A percentile compares a stretch with the other conserved stretches of the same genome.
These are phyloP conservation scores for Multifurca ochricompacta DNA, from an alignment of 768 basidiomycete species.

Conservation along the genomic window DNA sequence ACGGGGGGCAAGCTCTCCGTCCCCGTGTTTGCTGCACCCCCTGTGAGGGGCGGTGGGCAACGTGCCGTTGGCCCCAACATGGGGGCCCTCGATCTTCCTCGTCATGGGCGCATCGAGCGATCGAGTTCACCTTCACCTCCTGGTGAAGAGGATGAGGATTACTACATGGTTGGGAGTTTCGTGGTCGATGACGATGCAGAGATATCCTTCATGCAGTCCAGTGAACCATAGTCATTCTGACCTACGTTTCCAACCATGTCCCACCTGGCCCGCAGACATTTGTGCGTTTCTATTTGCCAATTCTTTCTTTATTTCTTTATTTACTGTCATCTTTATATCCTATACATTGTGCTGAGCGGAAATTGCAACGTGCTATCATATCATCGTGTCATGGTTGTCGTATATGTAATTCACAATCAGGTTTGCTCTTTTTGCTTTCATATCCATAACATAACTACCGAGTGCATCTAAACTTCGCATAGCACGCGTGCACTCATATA, in stretches of 20 bases:
- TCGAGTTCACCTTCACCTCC: conserved; percentile 58
- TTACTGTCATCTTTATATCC: neutral
- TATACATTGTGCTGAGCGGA: neutral
- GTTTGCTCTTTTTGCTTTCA: neutral
- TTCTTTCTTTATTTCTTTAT: neutral
- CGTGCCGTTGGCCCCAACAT: conserved; percentile 12
- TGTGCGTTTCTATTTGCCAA: neutral
- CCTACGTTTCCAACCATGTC: too few relatives aligned
- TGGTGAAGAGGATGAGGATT: conserved; percentile 53
- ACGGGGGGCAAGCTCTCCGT: conserved; percentile 25
- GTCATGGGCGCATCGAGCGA: conserved; percentile 26
- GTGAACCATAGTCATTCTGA: conserved; percentile 15
- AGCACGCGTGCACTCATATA: neutral
- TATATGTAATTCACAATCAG: neutral
- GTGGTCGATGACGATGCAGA: conserved; percentile 75
- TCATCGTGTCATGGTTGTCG: neutral
- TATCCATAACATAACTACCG: neutral
- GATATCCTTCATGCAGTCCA: conserved; percentile 37
- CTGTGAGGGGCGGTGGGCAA: conserved; percentile 34
- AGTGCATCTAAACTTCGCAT: neutral
- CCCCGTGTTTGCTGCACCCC: conserved; percentile 50
- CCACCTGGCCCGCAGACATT: too few relatives aligned
- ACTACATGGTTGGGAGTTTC: conserved; percentile 70
- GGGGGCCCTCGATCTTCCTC: conserved; percentile 32
- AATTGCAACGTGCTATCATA: neutral